A percentile compares a stretch with the other conserved stretches of the same genome.
Conservation (phyloP, 2,329 filamentous ascomycete species). For the Cryoendolithus antarcticus region DNA sequence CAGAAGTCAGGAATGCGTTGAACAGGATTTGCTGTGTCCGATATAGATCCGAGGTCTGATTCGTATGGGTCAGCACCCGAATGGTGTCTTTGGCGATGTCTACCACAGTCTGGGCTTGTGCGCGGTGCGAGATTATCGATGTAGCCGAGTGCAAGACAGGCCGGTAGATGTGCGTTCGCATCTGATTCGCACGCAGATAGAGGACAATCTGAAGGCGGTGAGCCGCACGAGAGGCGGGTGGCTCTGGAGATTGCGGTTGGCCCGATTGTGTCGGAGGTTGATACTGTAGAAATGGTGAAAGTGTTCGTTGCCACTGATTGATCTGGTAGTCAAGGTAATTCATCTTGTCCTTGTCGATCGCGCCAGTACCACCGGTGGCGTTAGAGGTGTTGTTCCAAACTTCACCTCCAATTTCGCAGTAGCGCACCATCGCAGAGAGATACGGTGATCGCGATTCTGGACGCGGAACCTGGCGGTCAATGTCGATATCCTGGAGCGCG, state of each 20-base stretch:
- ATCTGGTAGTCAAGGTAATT: constrained; percentile 72
- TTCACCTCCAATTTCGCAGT: constrained; percentile 69
- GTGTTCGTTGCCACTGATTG: constrained; percentile 69
- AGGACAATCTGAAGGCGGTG: constrained; percentile 70
- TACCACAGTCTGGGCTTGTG: constrained; percentile 61
- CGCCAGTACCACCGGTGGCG: constrained; percentile 23
- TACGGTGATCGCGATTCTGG: constrained; percentile 61
- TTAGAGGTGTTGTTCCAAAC: constrained; percentile 68
- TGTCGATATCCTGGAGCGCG: constrained; percentile 71
- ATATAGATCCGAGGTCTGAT: constrained; percentile 60
- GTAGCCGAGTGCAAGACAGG: constrained; percentile 74
- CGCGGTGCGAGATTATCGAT: constrained; percentile 64
- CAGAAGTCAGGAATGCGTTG: constrained; percentile 66
- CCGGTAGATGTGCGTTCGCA: constrained; percentile 78
- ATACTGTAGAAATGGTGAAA: constrained; percentile 54
- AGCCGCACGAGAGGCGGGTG: constrained; percentile 43
- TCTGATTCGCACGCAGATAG: constrained; percentile 80
- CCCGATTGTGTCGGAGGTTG: constrained; percentile 38
- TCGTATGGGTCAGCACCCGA: constrained; percentile 55
- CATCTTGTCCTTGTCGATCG: constrained; percentile 61
- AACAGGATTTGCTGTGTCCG: constrained; percentile 62
- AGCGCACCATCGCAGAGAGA: constrained; percentile 70
- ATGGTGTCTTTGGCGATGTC: constrained; percentile 70
- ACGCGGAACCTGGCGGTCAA: constrained; percentile 65
- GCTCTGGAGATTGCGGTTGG: neutral